Conservation (phyloP, 2,329 filamentous ascomycete species). For the Thelonectria rubi region DNA sequence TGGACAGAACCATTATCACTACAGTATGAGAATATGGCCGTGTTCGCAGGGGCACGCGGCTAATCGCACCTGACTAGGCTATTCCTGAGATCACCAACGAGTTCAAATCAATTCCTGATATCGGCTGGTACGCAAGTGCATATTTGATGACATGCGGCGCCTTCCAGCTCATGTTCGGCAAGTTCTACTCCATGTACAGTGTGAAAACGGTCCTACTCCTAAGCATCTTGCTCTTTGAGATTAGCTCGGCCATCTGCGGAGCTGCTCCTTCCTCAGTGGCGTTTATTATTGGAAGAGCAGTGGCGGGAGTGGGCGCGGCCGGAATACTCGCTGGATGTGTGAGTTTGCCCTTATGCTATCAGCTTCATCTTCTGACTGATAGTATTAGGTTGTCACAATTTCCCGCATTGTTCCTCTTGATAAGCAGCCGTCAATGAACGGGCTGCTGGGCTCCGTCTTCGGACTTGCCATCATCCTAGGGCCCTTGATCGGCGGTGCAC, state of each 20-base stretch:
- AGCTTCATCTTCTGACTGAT: neutral
- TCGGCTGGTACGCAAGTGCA: constrained; percentile 45
- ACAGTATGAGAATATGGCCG: too few species aligned
- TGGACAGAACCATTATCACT: too few species aligned
- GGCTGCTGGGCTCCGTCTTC: neutral
- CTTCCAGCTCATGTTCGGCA: constrained; percentile 45
- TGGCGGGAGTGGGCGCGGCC: too few species aligned
- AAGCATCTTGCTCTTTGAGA: too few species aligned
- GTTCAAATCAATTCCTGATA: constrained; percentile 42
- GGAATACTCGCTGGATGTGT: neutral
- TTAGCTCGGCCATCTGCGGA: too few species aligned
- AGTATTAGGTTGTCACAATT: neutral
- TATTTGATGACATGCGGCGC: constrained; percentile 44
- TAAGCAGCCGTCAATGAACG: neutral
- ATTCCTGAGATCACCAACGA: constrained; percentile 44
- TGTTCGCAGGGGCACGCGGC: too few species aligned
- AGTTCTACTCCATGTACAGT: constrained; percentile 39
- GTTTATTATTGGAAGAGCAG: too few species aligned
- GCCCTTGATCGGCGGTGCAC: neutral
- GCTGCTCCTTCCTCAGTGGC: too few species aligned
- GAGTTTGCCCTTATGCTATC: neutral
- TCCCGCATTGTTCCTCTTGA: neutral
- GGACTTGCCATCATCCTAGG: neutral
- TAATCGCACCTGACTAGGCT: constrained; percentile 16
- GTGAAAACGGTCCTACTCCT: too few species aligned